Base-by-base conservation (phyloP, 2,329 filamentous ascomycete genomes). In the Cladosporium austrohemisphaericum region DNA sequence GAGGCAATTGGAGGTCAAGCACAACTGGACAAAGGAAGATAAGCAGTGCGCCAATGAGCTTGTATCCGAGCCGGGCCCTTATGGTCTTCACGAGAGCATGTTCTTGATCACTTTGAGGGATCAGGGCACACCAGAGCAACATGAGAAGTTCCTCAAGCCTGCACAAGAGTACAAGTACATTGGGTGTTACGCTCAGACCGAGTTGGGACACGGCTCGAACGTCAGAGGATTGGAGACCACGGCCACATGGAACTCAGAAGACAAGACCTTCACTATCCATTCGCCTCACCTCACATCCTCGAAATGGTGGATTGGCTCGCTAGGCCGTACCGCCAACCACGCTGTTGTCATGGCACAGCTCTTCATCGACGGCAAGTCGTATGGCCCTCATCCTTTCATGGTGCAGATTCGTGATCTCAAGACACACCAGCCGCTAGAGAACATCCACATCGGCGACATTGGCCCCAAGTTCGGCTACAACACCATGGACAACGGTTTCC, bases 301-400 rank as follows among this genome's bases (percentile, higher is more conserved):
- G 26, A 92, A 92, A 64, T 92, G 86, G 86, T 91, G 87, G 87
- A 89, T 89, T 58, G 87, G 87, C 1, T 86, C 85, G 9, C 75
- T 91, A 3, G 87, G 86, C 44, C 77, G 84, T 58, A 84, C 83
- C 2, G 86, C 87, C 36, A 91, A 88, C 64, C 77, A 88, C 61
- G 86, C 86, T 1, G 81, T 88, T 2, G 85, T 91, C 3, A 88
- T 91, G 76, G 86, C 87, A 0, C 86, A 90, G 68, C 74, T 91
- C 22, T 78, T 83, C 54, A 77, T 89, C 53, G 71, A 74, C 52
- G 85, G 84, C 57, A 86, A 85, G 68, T 71, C 75, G 14, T 83
- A 82, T 56, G 86, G 87, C 0, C 86, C 86, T 29, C 86, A 91
- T 61, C 85, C 86, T 1, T 91, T 92, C 61, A 77, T 91, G 8